Base-by-base conservation (phyloP, 176 grass and related monocot genomes). In the Juncus effusus region DNA sequence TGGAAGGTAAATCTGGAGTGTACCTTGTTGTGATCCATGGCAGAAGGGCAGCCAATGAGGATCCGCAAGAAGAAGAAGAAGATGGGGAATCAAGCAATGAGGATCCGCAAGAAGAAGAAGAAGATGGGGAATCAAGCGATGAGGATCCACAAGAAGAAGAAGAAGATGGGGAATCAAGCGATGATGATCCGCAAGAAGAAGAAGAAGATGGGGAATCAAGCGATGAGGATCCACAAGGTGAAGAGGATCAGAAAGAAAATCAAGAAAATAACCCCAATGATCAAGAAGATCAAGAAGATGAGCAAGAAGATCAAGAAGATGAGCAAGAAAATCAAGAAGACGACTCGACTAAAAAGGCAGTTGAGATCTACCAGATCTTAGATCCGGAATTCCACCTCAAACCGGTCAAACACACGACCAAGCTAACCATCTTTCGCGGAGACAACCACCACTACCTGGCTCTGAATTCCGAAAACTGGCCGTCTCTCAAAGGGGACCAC, bases 1-100 rank as follows among this genome's bases (percentile, higher is more conserved):
- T 69, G 8, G 44, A 54, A 69, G 45, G 65, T 6, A 69, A 69
- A 69, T 54, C 10, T 14, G 65, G 65, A 19, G 16, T 69, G 10
- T 69, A 52, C 10, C 13, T 69, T 13, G 28, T 38, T 38, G 63
- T 36, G 16, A 13, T 13, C 5, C 65, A 39, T 69, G 44, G 44
- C 44, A 6, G 4, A 5, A 47, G 44, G 9, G 44, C 44, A 47
- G 9, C 6, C 4, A 47, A 47, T 47, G 44, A 5, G 44, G 6
- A 47, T 28, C 19, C 19, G 19, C 14, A 2, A 7, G 2, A 28
- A 47, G 63, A 66, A 51, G 63, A 66, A 11, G 13, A 49, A 36
- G 64, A 36, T 0, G 14, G 7, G 19, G 19, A 28, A 28, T 28
- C 19, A 28, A 28, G 19, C 9, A 47, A 47, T 47, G 44, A 5